Evolutionary conservation across 2,329 filamentous ascomycete species (phyloP).

Genomic region (Colletotrichum spaethianum): DNA sequence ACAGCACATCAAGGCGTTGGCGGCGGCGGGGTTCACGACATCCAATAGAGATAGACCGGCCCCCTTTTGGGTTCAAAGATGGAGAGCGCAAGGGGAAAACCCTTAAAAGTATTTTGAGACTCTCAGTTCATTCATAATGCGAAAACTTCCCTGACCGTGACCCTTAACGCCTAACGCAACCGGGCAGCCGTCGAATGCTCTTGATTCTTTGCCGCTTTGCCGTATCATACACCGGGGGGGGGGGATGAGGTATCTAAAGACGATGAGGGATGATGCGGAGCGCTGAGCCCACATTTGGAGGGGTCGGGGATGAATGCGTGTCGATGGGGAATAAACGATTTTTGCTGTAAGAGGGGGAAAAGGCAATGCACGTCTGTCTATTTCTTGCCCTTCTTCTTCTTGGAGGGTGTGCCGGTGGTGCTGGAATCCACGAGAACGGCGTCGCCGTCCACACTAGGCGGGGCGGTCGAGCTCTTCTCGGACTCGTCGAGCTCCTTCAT

Average conservation of each 20-base stretch:
- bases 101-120: not conserved
- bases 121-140: conserved; percentile 30
- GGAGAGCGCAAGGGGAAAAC: not conserved
- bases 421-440: conserved; percentile 81
- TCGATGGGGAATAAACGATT: not conserved
- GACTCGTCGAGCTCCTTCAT: conserved; percentile 87
- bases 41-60: conserved; percentile 16
- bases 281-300: not conserved
- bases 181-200: conserved; percentile 30
- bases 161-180: conserved; percentile 36
- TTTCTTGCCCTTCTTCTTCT: conserved; percentile 79
- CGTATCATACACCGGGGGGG: conserved; percentile 20
- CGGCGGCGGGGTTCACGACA: conserved; percentile 13
- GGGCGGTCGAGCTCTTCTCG: conserved; percentile 60
- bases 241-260: conserved; percentile 37
- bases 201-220: conserved; percentile 23
- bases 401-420: conserved; percentile 58
- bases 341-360: conserved; percentile 5
- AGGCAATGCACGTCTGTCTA: conserved; percentile 49
- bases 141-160: conserved; percentile 1
- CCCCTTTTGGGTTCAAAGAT: not conserved
- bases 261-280: not conserved
- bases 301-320: not conserved
- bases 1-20: conserved; percentile 34
- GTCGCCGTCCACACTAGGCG: conserved; percentile 79